A percentile compares a stretch with the other conserved stretches of the same genome.
phyloP scores from a whole-genome alignment of 225 moss, liverwort and hornwort species.

The Marchantia polymorpha region DNA sequence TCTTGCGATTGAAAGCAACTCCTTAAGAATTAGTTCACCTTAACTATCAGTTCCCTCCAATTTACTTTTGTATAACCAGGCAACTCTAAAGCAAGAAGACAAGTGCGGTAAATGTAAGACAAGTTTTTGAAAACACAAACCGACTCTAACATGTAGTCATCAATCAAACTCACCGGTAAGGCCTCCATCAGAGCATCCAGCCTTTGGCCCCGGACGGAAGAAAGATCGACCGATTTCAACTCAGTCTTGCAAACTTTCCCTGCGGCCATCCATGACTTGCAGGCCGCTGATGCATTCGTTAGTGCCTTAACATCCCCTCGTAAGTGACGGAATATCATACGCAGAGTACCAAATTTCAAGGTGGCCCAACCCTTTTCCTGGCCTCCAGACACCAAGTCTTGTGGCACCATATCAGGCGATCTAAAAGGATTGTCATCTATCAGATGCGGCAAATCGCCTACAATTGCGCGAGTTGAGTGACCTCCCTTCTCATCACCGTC shows the following conservation, averaged over 20 bases:
- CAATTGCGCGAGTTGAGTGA: slow-evolving; percentile 13
- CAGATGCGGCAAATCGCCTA: slow-evolving; percentile 14
- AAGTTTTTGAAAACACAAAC: neutral
- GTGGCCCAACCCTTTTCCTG: slow-evolving; percentile 59
- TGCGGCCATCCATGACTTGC: slow-evolving; percentile 70
- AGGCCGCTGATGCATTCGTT: slow-evolving; percentile 68
- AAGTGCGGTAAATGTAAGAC: neutral
- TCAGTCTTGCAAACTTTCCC: slow-evolving; percentile 58
- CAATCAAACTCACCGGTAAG: slow-evolving; percentile 54
- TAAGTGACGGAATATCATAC: slow-evolving; percentile 57
- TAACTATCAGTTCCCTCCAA: no score
- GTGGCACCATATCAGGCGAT: slow-evolving; percentile 35
- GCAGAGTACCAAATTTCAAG: slow-evolving; percentile 42
- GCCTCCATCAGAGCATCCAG: slow-evolving; percentile 64
- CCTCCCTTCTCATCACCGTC: slow-evolving; percentile 42
- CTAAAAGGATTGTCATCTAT: slow-evolving; percentile 24
- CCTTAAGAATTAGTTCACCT: no score
- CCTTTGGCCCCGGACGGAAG: slow-evolving; percentile 54
- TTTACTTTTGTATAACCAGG: no score
- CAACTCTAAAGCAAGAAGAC: no score
- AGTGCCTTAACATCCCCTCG: slow-evolving; percentile 70
- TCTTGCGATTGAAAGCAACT: no score
- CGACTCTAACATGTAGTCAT: neutral
- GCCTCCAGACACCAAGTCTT: slow-evolving; percentile 28
- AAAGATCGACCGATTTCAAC: slow-evolving; percentile 65